Conservation (phyloP, 352 stramenopile species). For the Thraustotheca clavata region DNA sequence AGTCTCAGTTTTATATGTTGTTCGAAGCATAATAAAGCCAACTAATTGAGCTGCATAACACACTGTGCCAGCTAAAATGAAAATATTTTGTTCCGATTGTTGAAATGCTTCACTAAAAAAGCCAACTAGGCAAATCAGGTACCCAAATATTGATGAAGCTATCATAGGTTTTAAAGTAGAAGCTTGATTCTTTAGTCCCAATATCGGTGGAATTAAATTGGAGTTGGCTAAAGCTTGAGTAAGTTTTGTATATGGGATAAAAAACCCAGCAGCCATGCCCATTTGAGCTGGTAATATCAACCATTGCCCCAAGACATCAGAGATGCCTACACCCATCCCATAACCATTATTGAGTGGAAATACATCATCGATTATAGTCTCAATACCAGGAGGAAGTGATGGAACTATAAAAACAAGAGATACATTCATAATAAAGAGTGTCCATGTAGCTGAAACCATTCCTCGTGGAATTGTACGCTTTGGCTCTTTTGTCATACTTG, state of each 20-base stretch:
- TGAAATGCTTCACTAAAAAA: background rate
- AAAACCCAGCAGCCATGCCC: constrained; percentile 7
- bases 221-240: background rate
- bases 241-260: background rate
- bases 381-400: background rate
- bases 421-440: background rate
- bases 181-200: background rate
- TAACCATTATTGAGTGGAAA: background rate
- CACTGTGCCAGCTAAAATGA: background rate
- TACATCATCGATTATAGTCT: background rate
- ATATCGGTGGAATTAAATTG: background rate
- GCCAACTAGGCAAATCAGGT: background rate
- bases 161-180: background rate
- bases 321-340: background rate
- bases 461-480: background rate
- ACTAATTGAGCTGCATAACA: background rate
- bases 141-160: background rate
- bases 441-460: background rate
- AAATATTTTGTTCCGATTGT: background rate
- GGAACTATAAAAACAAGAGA: background rate
- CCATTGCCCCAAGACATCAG: background rate
- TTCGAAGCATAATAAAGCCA: constrained; percentile 1
- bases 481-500: background rate
- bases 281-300: constrained; percentile 4
- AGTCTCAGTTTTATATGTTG: background rate